A percentile compares a stretch with the other conserved stretches of the same genome.
phyloP scores from a whole-genome alignment of 2,329 filamentous ascomycete species.

The Fusarium armeniacum region DNA sequence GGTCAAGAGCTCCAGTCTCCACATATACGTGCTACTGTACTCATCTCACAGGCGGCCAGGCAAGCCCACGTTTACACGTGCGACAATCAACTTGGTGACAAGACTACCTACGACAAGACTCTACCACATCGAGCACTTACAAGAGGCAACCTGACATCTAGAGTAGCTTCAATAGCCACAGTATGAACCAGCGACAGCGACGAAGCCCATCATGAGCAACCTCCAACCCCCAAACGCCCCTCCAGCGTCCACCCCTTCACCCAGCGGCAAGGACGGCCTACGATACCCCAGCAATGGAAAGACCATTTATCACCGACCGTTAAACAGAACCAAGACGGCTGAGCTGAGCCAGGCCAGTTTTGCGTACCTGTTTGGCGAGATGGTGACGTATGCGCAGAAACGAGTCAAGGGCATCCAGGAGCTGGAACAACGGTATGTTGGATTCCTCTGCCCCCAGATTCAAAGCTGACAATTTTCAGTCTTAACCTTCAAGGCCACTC shows the following conservation, averaged over 20 bases:
- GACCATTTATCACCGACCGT: slow-evolving; percentile 96
- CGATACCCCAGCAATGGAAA: slow-evolving; percentile 94
- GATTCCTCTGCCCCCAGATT: not conserved
- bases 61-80: slow-evolving; percentile 44
- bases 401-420: slow-evolving; percentile 93
- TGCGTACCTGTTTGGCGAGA: slow-evolving; percentile 95
- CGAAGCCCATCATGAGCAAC: slow-evolving; percentile 62
- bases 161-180: slow-evolving; percentile 16
- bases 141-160: not conserved
- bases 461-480: slow-evolving; percentile 59
- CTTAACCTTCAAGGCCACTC: slow-evolving; percentile 93
- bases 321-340: slow-evolving; percentile 88
- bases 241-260: slow-evolving; percentile 55
- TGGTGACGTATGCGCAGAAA: slow-evolving; percentile 94
- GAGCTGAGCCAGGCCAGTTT: slow-evolving; percentile 95
- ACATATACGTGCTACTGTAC: slow-evolving; percentile 34
- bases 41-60: slow-evolving; percentile 21
- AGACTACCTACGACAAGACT: slow-evolving; percentile 5
- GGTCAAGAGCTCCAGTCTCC: slow-evolving; percentile 47
- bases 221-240: slow-evolving; percentile 59
- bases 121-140: not conserved
- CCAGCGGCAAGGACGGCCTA: slow-evolving; percentile 70
- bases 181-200: slow-evolving; percentile 41
- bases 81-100: slow-evolving; percentile 26
- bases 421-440: slow-evolving; percentile 83